Evolutionary conservation across 2,329 filamentous ascomycete species (phyloP).

Genomic region (Calonectria hongkongensis): DNA sequence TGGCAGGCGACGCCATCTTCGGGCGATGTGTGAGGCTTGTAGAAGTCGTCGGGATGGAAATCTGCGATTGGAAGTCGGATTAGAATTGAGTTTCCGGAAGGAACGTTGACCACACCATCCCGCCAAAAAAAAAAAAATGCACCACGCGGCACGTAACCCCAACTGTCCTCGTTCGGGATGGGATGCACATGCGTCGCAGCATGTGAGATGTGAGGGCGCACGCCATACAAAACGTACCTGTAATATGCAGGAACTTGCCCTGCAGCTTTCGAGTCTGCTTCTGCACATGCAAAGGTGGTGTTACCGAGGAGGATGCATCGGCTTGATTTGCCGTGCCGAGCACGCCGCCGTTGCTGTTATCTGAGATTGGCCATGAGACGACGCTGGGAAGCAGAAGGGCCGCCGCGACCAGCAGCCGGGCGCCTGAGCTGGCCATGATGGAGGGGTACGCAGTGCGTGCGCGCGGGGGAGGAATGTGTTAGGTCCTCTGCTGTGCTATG

Average conservation of each 20-base stretch:
- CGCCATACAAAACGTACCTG: constrained; percentile 74
- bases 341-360: constrained; percentile 40
- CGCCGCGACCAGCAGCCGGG: constrained; percentile 56
- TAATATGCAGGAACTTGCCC: constrained; percentile 91
- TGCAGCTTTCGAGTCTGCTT: constrained; percentile 70
- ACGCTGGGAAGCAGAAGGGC: constrained; percentile 50
- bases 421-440: constrained; percentile 53
- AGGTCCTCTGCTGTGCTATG: background rate
- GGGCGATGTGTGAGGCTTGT: constrained; percentile 85
- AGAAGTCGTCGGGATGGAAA: constrained; percentile 92
- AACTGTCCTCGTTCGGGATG: constrained; percentile 31
- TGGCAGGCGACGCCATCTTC: constrained; percentile 84
- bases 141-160: constrained; percentile 36
- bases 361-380: constrained; percentile 50
- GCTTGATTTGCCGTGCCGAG: constrained; percentile 42
- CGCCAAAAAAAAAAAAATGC: background rate
- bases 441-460: constrained; percentile 14
- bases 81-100: constrained; percentile 42
- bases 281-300: constrained; percentile 42
- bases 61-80: constrained; percentile 71
- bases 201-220: constrained; percentile 16
- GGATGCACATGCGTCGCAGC: constrained; percentile 21
- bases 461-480: background rate
- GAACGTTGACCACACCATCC: constrained; percentile 38
- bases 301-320: constrained; percentile 39